Percentiles rank a stretch among this genome's conserved stretches.
Conservation (phyloP, 2,329 filamentous ascomycete genomes). For the Bipolaris victoriae region DNA sequence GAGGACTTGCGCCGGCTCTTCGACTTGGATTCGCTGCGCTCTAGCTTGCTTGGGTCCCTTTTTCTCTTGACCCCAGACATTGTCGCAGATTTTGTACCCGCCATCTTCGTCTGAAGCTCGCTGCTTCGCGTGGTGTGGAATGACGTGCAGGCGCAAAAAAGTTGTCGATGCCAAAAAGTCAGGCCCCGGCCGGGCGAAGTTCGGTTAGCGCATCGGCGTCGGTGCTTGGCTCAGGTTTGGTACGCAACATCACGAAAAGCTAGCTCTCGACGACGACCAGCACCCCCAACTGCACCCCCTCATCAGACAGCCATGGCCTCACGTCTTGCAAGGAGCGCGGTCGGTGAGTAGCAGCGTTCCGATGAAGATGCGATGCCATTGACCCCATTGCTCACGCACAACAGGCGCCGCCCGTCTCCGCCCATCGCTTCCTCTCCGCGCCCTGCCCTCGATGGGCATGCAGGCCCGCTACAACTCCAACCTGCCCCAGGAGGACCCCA, state of each 20-base stretch:
- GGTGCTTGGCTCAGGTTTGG: conserved; percentile 26
- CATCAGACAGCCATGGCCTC: conserved; percentile 83
- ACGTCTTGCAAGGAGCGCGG: conserved; percentile 92
- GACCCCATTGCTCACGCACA: conserved; percentile 42
- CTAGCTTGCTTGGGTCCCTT: conserved; percentile 41
- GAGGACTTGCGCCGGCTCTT: conserved; percentile 42
- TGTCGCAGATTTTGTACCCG: conserved; percentile 35
- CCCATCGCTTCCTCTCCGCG: conserved; percentile 72
- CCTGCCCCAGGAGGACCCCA: conserved; percentile 84
- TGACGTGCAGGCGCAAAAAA: conserved; percentile 11
- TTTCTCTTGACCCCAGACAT: conserved; percentile 53
- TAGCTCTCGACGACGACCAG: conserved; percentile 32
- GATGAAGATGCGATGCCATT: conserved; percentile 49
- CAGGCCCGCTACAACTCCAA: conserved; percentile 75
- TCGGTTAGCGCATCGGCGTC: conserved; percentile 32
- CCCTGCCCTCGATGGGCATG: conserved; percentile 75
- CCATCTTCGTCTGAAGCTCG: conserved; percentile 37
- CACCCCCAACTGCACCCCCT: conserved; percentile 47
- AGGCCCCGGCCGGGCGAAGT: conserved; percentile 25
- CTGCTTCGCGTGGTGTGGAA: background rate
- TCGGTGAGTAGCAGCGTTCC: conserved; percentile 70
- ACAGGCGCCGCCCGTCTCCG: conserved; percentile 90
- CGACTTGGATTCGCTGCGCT: conserved; percentile 50
- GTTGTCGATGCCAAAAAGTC: conserved; percentile 26
- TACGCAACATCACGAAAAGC: conserved; percentile 36